Evolutionary conservation across 345 rosid species (phyloP), one percentile per base, ranked within the genome.

Genomic region (Eucalyptus albens): DNA sequence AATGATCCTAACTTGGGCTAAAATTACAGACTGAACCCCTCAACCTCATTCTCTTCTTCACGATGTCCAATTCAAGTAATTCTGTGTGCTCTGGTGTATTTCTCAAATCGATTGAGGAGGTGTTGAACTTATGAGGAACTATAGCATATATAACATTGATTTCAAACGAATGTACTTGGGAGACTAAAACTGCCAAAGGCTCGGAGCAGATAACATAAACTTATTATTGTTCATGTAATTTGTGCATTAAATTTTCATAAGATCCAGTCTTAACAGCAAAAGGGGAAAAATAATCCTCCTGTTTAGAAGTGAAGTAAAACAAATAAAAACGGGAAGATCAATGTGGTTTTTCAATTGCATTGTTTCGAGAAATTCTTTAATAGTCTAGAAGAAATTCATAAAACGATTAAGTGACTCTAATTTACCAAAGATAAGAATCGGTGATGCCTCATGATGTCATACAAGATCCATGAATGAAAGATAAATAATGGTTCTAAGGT

Each of bases 71-170:
- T 67, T 67, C 33, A 19, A 19, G 40, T 1, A 67, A 16, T 67
- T 67, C 2, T 65, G 0, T n/a, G 37, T 0, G 9, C 10, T 15
- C 19, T 65, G 0, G 19, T 15, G 37, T 15, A 15, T 15, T 65
- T 62, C 1, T 4, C 19, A 29, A 15, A 65, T 65, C 3, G 10
- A n/a, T n/a, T 29, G 21, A 65, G 37, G 8, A 60, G 67, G 15
- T 1, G 8, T 13, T 60, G 9, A n/a, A 65, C 11, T 65, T n/a
- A n/a, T 15, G 72, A 65, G 72, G 72, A 29, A 65, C 72, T 2
- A 14, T 14, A 29, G 33, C 33, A 13, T 29, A 7, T 7, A 13
- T 62, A 13, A 62, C 15, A 14, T n/a, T 31, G 21, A 67, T 3
- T 67, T 31, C 40, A 67, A n/a, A 67, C 0, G 4, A 33, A 16